These are phyloP conservation scores for Scheffersomyces quercinus DNA, from an alignment of 1,139 yeast genomes.

Conservation along the genomic window DNA sequence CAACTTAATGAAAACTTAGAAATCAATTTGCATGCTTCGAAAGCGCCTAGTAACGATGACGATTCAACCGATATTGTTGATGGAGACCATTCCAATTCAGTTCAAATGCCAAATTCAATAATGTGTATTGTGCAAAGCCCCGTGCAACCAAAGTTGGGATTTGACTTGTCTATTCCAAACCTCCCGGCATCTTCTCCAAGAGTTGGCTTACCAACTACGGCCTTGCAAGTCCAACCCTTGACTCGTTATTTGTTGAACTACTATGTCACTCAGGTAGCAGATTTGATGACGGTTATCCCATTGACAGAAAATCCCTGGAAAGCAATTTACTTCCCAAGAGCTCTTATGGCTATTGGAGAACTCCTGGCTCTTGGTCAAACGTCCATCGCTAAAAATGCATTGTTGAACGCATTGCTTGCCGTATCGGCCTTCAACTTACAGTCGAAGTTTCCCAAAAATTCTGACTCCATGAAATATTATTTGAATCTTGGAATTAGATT, in stretches of 20 bases:
- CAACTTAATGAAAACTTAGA: slow-evolving; percentile 44
- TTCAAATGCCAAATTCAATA: slow-evolving; percentile 43
- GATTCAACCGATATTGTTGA: slow-evolving; percentile 39
- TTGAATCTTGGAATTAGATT: slow-evolving; percentile 71
- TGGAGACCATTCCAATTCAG: slow-evolving; percentile 33
- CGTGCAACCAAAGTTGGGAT: slow-evolving; percentile 45
- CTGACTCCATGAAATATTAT: slow-evolving; percentile 68
- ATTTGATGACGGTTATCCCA: slow-evolving; percentile 84
- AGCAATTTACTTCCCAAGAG: slow-evolving; percentile 79
- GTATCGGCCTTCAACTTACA: slow-evolving; percentile 82
- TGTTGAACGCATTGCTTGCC: slow-evolving; percentile 77
- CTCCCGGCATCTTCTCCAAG: slow-evolving; percentile 16
- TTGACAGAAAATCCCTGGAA: slow-evolving; percentile 87
- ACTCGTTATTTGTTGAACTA: slow-evolving; percentile 71
- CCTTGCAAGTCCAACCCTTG: slow-evolving; percentile 64
- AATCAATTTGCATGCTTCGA: slow-evolving; percentile 46
- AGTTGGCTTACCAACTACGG: slow-evolving; percentile 57
- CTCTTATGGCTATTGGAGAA: slow-evolving; percentile 80
- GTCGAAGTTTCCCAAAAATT: slow-evolving; percentile 61
- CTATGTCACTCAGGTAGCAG: slow-evolving; percentile 79
- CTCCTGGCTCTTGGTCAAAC: slow-evolving; percentile 73
- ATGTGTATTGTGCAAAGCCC: slow-evolving; percentile 52
- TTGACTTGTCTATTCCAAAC: slow-evolving; percentile 34
- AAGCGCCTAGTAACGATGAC: slow-evolving; percentile 23
- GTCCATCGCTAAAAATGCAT: slow-evolving; percentile 73